Base-by-base conservation (phyloP, 106 monocot genomes). In the Triglochin maritima region DNA sequence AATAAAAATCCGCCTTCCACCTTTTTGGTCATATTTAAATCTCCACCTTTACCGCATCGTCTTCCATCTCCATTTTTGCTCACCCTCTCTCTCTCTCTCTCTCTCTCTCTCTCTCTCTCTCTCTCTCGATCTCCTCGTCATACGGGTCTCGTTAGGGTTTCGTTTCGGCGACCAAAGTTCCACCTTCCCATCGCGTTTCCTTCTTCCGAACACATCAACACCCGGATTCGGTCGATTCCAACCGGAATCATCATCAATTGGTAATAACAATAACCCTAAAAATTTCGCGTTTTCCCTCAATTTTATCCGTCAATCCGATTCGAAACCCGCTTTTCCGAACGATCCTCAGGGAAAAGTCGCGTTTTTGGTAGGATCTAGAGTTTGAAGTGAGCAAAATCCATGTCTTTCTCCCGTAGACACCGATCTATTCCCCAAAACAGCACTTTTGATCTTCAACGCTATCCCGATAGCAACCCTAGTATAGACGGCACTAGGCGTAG, bases 391-490 rank as follows among this genome's bases (percentile, higher is more conserved):
- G 6, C 13, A 29, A 29, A 29, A 29, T 29, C 1, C 7, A 67
- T 67, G 67, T 67, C 67, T 7, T 53, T 67, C 54, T 55, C 67
- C 4, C 11, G 52, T 5, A 67, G 41, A 2, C 42, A 44, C 15
- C 67, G 67, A 5, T 48, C 13, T 11, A 13, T 12, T 48, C 64
- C 47, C 7, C 44, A 64, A n/a, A 14, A 6, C 12, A 14, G 47
- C 49, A 49, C 9, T 15, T 47, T 11, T 44, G 16, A 3, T 47
- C 7, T 48, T n/a, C 6, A 64, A 8, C 2, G 49, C 4, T 6
- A 2, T 1, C 7, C 49, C 48, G 15, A 44, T 11, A 17, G 49
- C 3, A 12, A 29, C 11, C 8, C 12, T 3, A n/a, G 43, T 13
- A 5, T 8, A 49, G 17, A 54, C 50, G 45, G 5, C 43, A 57